Evolutionary conservation across 208 protist genomes (phyloP), one percentile per base, ranked within the genome.

Genomic region (Leishmania braziliensis): DNA sequence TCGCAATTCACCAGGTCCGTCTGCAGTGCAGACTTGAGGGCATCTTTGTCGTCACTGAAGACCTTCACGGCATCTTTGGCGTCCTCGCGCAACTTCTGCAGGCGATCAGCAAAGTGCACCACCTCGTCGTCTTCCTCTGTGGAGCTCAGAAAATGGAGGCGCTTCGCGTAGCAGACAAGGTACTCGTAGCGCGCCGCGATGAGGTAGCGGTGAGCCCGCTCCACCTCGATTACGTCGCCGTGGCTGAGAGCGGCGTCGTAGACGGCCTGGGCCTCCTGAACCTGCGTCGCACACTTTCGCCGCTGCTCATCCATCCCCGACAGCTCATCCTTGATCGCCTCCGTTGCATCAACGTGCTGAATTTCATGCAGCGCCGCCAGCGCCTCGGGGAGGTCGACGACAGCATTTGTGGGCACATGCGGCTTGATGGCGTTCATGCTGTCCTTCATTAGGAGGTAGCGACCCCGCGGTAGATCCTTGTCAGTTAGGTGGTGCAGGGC

Each of bases 141-240:
- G 23, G 69, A 74, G 20, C 77, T 78, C 58, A 96, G 80, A 48
- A 86, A 83, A 50, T 87, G 81, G 66, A 96, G 80, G 51, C 86
- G 88, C 79, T 91, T 88, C 39, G 89, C 91, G 82, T 82, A 86
- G 56, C 89, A 84, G 39, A 90, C 89, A 36, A 92, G 78, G 69
- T 88, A 84, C 78, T 96, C 93, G 81, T 96, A 96, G 75, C 89
- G 89, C 10, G 90, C 93, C 29, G 91, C 88, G 78, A 96, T 96
- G 23, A 95, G 87, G 73, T 93, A 87, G 39, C 91, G 90, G 77
- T 96, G 93, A 1, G 90, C 84, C 5, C 89, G 89, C 86, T 96
- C 91, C 60, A 95, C 83, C 60, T 94, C 90, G 16, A 94, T 85
- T 58, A 96, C 89, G 80, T 96, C 92, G 46, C 89, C 88, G 9